A percentile compares a stretch with the other conserved stretches of the same genome.
Conservation (phyloP, 352 stramenopile species). For the Pythium aquatile region DNA sequence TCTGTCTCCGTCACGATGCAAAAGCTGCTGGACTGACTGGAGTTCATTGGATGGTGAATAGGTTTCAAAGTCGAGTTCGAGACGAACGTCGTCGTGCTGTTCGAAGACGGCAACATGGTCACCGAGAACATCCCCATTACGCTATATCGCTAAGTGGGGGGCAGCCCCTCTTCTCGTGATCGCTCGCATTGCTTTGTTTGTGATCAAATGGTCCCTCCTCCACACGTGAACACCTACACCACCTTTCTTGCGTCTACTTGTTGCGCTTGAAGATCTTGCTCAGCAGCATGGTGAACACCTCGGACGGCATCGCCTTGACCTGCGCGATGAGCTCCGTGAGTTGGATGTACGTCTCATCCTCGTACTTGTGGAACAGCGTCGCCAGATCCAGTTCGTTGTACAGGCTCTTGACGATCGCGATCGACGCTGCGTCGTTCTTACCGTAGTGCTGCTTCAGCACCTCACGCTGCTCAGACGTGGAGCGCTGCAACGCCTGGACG, state of each 20-base stretch:
- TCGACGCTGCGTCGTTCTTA: constrained; percentile 70
- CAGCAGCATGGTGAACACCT: constrained; percentile 93
- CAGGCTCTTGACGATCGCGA: constrained; percentile 91
- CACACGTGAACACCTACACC: too few relatives aligned
- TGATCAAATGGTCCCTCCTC: too few relatives aligned
- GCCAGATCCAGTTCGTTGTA: constrained; percentile 93
- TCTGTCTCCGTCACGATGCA: background rate
- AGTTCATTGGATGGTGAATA: constrained; percentile 12
- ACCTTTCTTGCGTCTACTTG: constrained; percentile 66
- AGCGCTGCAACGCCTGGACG: constrained; percentile 89
- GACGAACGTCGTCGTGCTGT: constrained; percentile 91
- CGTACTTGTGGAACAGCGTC: constrained; percentile 90
- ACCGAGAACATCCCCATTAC: constrained; percentile 89
- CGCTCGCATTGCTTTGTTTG: background rate
- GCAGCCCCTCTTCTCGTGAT: background rate
- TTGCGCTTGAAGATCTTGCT: constrained; percentile 97
- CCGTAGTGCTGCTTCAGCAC: constrained; percentile 93
- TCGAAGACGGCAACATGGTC: constrained; percentile 91
- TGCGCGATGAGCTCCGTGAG: constrained; percentile 79
- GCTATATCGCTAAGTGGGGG: constrained; percentile 58
- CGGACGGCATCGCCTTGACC: constrained; percentile 83
- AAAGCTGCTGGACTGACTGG: too few relatives aligned
- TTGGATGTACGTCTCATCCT: constrained; percentile 90
- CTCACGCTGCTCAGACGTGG: constrained; percentile 68
- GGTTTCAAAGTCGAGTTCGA: constrained; percentile 92